Base-by-base conservation (phyloP, 192 early-diverging fungal species). In the Backusella tarrabulga region DNA sequence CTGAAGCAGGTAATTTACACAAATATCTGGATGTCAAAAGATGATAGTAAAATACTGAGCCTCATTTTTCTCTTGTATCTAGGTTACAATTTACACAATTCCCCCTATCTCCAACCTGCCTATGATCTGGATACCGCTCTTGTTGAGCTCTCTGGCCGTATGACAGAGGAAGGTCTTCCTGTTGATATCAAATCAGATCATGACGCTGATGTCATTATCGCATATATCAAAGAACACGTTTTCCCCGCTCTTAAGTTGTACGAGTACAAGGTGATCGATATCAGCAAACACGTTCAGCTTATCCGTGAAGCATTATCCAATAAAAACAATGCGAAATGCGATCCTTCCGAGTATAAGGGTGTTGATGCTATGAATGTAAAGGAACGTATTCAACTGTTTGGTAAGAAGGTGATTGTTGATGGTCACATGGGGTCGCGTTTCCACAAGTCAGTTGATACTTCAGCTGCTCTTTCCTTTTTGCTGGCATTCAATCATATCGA, bases 61-160 rank as follows among this genome's bases (percentile, higher is more conserved):
- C 23, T n/a, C 29, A 40, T 77, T 3, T 36, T 21, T 21, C 67
- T 40, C 68, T 60, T 60, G 7, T 21, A 26, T 63, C n/a, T 60
- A 95, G 96, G 96, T 23, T 99, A 98, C 83, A 99, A 98, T 75
- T 80, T 99, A 42, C 82, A 91, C 76, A 99, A 96, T 72, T 93
- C 96, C 19, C 98, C 98, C 34, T 97, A 99, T 82, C 85, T 99
- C 69, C 87, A 91, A 36, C 87, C 95, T 35, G 98, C 98, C 0
- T 98, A 90, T 83, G 97, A 98, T 74, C 81, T 99, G 38, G 98
- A 99, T 79, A 93, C 90, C n/a, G 92, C 94, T 4, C 84, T 99
- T 9, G 67, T 95, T 32, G 67, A 86, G 36, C 93, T 95, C 41
- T 94, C 93, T 9, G 84, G 79, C 21, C 80, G 90, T 32, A 73